Percentiles rank a stretch among this genome's conserved stretches.
These are phyloP conservation scores for Penicillium psychrofluorescens DNA, from an alignment of 495 filamentous ascomycete species.

Conservation along the genomic window DNA sequence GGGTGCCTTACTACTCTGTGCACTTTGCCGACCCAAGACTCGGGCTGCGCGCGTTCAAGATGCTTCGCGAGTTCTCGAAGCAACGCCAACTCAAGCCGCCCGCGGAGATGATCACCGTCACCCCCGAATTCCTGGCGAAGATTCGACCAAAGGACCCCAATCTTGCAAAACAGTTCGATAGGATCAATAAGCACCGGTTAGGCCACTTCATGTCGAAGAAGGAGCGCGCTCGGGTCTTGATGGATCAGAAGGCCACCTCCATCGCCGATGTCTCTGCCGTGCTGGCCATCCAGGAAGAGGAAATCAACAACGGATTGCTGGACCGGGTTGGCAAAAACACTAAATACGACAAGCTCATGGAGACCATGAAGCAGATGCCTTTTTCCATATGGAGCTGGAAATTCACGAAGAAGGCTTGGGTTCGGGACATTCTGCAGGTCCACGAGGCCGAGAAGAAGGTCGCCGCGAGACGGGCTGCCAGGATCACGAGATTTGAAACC, in stretches of 20 bases:
- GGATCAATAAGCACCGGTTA: conserved; percentile 34
- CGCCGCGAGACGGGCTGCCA: too few species aligned
- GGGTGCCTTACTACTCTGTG: conserved; percentile 73
- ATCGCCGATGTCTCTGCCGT: conserved; percentile 83
- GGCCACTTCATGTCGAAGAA: conserved; percentile 43
- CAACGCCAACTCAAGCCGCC: conserved; percentile 39
- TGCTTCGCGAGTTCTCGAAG: conserved; percentile 70
- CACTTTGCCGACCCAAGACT: conserved; percentile 56
- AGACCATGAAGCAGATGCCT: conserved; percentile 14
- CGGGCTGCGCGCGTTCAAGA: conserved; percentile 68
- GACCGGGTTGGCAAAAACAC: background rate
- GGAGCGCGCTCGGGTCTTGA: conserved; percentile 56
- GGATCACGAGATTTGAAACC: too few species aligned
- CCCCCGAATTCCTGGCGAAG: conserved; percentile 37
- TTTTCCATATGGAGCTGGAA: too few species aligned
- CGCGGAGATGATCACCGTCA: conserved; percentile 42
- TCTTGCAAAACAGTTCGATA: conserved; percentile 33
- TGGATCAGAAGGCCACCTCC: conserved; percentile 84
- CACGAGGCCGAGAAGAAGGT: too few species aligned
- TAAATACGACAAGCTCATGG: conserved; percentile 20
- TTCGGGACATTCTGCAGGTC: too few species aligned
- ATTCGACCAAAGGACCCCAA: conserved; percentile 55
- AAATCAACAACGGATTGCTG: conserved; percentile 24
- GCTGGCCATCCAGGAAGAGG: conserved; percentile 48
- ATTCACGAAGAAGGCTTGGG: too few species aligned